phyloP scores from a whole-genome alignment of 371 early-diverging fungal species.

The Syncephalastrum contaminatum region DNA sequence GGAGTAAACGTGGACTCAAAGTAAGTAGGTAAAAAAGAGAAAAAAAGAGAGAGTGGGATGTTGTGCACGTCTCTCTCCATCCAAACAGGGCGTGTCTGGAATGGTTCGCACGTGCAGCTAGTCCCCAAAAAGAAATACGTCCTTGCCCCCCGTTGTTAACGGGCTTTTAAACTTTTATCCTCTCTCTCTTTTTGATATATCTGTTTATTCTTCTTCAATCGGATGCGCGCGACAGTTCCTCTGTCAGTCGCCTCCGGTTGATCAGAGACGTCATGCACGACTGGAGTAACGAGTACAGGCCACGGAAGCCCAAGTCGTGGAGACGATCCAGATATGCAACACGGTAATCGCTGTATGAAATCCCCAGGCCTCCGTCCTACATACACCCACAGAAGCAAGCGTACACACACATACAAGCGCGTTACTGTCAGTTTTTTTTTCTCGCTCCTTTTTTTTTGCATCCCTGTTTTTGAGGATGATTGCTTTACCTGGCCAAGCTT shows the following conservation, averaged over 20 bases:
- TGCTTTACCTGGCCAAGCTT: slow-evolving; percentile 34
- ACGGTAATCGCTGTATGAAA: slow-evolving; percentile 48
- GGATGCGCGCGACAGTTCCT: background rate
- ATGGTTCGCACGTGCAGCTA: slow-evolving; percentile 1
- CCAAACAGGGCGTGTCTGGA: too few species aligned
- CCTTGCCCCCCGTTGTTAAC: background rate
- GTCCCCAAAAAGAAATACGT: background rate
- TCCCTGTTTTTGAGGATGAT: too few species aligned
- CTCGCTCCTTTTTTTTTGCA: too few species aligned
- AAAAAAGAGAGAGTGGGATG: slow-evolving; percentile 1
- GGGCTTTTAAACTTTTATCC: slow-evolving; percentile 1
- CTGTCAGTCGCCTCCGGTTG: slow-evolving; percentile 7
- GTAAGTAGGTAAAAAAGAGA: slow-evolving; percentile 11
- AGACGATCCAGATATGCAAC: slow-evolving; percentile 49
- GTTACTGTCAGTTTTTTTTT: too few species aligned
- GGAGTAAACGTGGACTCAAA: slow-evolving; percentile 7
- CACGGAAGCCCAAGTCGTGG: slow-evolving; percentile 40
- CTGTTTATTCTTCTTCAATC: slow-evolving; percentile 1
- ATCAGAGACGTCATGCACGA: slow-evolving; percentile 45
- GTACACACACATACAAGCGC: background rate
- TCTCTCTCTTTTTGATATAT: too few species aligned
- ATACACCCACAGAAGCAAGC: too few species aligned
- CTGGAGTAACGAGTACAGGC: slow-evolving; percentile 46
- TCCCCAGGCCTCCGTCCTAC: slow-evolving; percentile 37
- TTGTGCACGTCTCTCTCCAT: background rate